Evolutionary conservation across 305 asterid genomes (phyloP).

Genomic region (Fraxinus nigra): DNA sequence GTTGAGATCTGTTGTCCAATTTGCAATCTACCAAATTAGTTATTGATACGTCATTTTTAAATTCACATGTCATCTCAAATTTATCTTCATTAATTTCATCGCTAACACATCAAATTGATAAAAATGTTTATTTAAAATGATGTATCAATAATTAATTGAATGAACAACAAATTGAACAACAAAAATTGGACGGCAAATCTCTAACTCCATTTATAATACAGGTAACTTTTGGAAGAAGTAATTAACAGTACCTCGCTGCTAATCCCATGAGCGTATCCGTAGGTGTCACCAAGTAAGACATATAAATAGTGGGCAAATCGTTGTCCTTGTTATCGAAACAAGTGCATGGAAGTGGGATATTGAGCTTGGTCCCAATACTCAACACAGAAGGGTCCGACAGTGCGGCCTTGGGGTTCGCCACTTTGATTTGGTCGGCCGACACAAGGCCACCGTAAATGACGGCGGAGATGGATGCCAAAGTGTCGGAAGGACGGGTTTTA

Average conservation of each 20-base stretch:
- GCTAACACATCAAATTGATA: too few relatives aligned
- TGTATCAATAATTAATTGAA: too few relatives aligned
- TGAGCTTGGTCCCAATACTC: constrained; percentile 46
- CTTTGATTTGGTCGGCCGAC: constrained; percentile 57
- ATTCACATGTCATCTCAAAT: too few relatives aligned
- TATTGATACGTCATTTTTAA: too few relatives aligned
- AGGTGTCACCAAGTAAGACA: constrained; percentile 70
- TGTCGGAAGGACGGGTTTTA: constrained; percentile 83
- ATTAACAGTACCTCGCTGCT: constrained; percentile 49
- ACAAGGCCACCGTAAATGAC: constrained; percentile 70
- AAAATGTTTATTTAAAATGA: too few relatives aligned
- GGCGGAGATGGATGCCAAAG: constrained; percentile 55
- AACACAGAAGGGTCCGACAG: not conserved
- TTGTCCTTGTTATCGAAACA: constrained; percentile 81
- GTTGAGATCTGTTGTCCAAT: too few relatives aligned
- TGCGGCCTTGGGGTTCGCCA: not conserved
- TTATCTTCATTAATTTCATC: too few relatives aligned
- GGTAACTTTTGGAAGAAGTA: not conserved
- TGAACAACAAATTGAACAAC: too few relatives aligned
- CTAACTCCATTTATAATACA: too few relatives aligned
- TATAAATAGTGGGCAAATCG: constrained; percentile 71
- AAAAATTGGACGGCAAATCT: too few relatives aligned
- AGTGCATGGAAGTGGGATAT: constrained; percentile 86
- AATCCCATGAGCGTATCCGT: constrained; percentile 69
- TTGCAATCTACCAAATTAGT: too few relatives aligned